phyloP scores from a whole-genome alignment of 352 stramenopile genomes.

The Phytophthora macrochlamydospora region DNA sequence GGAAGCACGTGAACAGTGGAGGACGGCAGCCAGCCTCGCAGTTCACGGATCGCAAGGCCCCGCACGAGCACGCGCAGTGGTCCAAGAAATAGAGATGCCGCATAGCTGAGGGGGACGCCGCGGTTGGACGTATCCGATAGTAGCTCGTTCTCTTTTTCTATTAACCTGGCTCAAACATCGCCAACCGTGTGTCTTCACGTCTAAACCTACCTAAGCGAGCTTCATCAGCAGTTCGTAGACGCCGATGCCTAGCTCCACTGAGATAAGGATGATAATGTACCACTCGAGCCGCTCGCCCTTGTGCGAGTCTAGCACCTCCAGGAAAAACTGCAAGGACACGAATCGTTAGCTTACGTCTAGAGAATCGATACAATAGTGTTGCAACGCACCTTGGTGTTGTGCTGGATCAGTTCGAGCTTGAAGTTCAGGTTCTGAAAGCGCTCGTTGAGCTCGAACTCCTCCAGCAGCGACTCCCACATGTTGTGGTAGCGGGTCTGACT shows the following conservation, averaged over 20 bases:
- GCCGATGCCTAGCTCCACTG: constrained; percentile 93
- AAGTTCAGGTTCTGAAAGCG: constrained; percentile 97
- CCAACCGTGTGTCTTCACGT: no score
- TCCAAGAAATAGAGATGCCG: constrained; percentile 45
- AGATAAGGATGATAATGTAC: constrained; percentile 98
- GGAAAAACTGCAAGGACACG: constrained; percentile 89
- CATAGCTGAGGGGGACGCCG: constrained; percentile 5
- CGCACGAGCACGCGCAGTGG: constrained; percentile 87
- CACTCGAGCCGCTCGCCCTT: constrained; percentile 96
- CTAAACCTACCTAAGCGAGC: constrained; percentile 42
- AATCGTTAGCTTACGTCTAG: neutral
- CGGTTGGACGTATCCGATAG: neutral
- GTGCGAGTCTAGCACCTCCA: constrained; percentile 96
- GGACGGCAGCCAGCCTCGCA: constrained; percentile 66
- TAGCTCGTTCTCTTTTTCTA: neutral
- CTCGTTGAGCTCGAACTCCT: constrained; percentile 95
- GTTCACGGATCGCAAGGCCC: constrained; percentile 86
- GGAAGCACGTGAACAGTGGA: constrained; percentile 74
- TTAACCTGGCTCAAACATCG: constrained; percentile 9
- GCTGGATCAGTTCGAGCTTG: constrained; percentile 97
- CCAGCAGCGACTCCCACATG: constrained; percentile 87
- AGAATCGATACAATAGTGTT: no score
- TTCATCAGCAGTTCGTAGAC: constrained; percentile 84
- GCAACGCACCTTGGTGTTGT: constrained; percentile 94
- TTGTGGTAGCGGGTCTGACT: constrained; percentile 95